Conservation (phyloP, 1,284 basidiomycete genomes). For the Irpex rosettiformis region DNA sequence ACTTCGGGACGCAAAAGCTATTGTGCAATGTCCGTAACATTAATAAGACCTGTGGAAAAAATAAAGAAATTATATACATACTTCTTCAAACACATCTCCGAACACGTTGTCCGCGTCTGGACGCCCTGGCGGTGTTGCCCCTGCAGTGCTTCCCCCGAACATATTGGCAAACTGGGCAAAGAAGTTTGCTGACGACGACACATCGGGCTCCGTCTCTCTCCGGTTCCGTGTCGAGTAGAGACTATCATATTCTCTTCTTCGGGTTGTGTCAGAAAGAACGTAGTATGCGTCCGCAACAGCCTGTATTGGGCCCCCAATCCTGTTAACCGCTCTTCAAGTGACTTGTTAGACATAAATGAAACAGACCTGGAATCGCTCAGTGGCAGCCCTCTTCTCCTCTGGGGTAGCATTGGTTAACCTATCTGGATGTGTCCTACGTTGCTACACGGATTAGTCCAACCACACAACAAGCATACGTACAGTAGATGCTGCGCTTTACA, state of each 20-base stretch:
- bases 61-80: conserved; percentile 27
- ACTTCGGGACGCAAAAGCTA: conserved; percentile 79
- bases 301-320: conserved; percentile 43
- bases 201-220: conserved; percentile 54
- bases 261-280: conserved; percentile 80
- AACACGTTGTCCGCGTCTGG: conserved; percentile 84
- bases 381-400: conserved; percentile 70
- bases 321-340: background rate
- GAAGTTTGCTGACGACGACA: conserved; percentile 58
- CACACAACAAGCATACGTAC: background rate
- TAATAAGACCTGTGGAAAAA: background rate
- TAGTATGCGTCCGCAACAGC: conserved; percentile 96
- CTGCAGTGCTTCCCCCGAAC: conserved; percentile 42
- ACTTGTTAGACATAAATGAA: background rate
- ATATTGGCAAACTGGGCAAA: conserved; percentile 75
- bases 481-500: background rate
- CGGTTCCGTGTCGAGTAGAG: conserved; percentile 54
- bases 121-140: conserved; percentile 37
- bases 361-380: conserved; percentile 78
- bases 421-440: conserved; percentile 82
- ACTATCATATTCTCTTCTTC: conserved; percentile 80
- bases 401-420: conserved; percentile 73
- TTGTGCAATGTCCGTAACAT: background rate
- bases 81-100: conserved; percentile 89
- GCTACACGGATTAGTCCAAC: conserved; percentile 15